phyloP scores from a whole-genome alignment of 805 yeast species.

The Candida peoriensis region DNA sequence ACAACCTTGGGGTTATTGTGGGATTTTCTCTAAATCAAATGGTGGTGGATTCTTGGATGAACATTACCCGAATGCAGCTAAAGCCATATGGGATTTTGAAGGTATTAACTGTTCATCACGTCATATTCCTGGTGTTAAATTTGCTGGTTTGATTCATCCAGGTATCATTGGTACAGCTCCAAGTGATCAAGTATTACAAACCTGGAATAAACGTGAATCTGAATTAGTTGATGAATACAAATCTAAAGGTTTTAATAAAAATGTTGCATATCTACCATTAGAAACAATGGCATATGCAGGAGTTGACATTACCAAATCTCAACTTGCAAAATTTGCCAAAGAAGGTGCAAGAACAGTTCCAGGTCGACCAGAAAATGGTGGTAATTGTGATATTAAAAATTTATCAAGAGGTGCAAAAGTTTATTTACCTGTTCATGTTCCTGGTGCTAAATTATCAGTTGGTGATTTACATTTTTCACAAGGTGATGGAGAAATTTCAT shows the following conservation, averaged over 20 bases:
- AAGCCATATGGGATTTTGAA: conserved; percentile 48
- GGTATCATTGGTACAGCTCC: conserved; percentile 50
- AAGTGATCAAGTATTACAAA: conserved; percentile 34
- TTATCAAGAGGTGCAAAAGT: conserved; percentile 44
- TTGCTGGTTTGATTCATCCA: conserved; percentile 47
- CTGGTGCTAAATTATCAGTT: conserved; percentile 42
- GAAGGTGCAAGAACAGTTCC: conserved; percentile 52
- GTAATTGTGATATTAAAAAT: conserved; percentile 49
- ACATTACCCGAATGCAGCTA: conserved; percentile 46
- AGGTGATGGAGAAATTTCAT: conserved; percentile 50
- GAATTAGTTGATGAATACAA: conserved; percentile 31
- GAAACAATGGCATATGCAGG: conserved; percentile 37
- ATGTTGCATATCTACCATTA: conserved; percentile 39
- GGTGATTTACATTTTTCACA: conserved; percentile 50
- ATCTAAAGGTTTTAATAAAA: conserved; percentile 27
- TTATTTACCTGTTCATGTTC: conserved; percentile 42
- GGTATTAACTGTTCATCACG: conserved; percentile 45
- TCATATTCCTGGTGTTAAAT: conserved; percentile 44
- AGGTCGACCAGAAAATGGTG: conserved; percentile 49
- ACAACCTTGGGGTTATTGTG: conserved; percentile 52
- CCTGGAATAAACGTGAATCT: conserved; percentile 42
- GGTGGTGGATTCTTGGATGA: conserved; percentile 48
- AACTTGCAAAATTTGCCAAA: conserved; percentile 27
- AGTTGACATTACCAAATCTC: conserved; percentile 26
- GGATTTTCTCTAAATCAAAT: conserved; percentile 41